Evolutionary conservation across 352 stramenopile species (phyloP), one percentile per base, ranked within the genome.

Genomic region (Pythium rhizo-oryzae): DNA sequence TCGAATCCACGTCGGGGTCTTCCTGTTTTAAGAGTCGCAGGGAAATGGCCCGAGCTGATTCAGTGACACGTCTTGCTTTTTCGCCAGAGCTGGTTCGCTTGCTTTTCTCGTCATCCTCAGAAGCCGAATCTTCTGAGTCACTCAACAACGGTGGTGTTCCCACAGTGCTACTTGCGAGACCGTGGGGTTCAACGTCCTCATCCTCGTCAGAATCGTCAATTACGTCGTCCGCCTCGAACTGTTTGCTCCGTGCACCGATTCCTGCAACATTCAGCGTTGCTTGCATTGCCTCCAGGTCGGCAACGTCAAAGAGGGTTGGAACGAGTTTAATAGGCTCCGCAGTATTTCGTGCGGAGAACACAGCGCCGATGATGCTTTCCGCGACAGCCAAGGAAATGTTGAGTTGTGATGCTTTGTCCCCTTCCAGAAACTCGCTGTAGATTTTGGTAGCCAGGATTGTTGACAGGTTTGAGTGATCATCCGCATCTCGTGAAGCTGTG

Each of bases 171-270:
- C 23, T 47, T 11, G 35, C 21, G 7, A 30, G 16, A n/a, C 18
- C 25, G 19, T 59, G 19, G 4, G 71, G 25, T 19, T 53, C 62
- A 15, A 76, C 62, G 39, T 74, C 63, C 25, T 80, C 73, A 0
- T 82, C 67, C 18, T 88, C 79, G 5, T 86, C 81, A 1, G 75
- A 78, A 16, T 80, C 78, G 25, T 76, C 54, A 28, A 50, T 15
- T 24, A 19, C 28, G 35, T 65, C 25, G 24, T 19, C 25, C n/a
- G 53, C 19, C 18, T 50, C 44, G 4, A 19, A 12, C 6, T 9
- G 19, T 21, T 41, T 57, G 2, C 8, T 24, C 5, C n/a, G 41
- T 1, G 30, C 19, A 16, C 18, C 8, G n/a, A 21, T 54, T 24
- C 41, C 52, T 1, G 15, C 62, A 24, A 62, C 51, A 21, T 30